Conservation (phyloP, 2,329 filamentous ascomycete species). For the Colletotrichum cordylinicola region DNA sequence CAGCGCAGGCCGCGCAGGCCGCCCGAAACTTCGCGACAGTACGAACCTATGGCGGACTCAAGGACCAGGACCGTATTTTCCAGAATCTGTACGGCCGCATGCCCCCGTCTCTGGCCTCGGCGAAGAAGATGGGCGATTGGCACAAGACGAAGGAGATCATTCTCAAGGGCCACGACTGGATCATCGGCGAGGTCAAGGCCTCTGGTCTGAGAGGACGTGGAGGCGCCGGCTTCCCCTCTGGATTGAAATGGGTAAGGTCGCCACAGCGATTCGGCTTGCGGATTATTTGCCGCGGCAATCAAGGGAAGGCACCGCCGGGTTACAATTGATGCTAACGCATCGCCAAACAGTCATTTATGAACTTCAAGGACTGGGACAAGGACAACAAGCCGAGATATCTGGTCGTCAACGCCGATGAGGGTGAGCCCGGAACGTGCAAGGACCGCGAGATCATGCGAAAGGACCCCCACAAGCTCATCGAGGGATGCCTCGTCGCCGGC, state of each 20-base stretch:
- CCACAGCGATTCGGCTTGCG: background rate
- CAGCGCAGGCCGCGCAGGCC: constrained; percentile 23
- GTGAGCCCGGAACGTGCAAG: constrained; percentile 98
- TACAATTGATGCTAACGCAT: background rate
- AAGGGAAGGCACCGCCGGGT: background rate
- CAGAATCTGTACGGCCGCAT: constrained; percentile 97
- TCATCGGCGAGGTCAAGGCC: constrained; percentile 96
- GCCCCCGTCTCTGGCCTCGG: constrained; percentile 88
- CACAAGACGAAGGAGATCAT: constrained; percentile 99
- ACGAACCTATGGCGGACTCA: constrained; percentile 82
- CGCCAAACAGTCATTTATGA: constrained; percentile 88
- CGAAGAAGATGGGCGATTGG: constrained; percentile 99
- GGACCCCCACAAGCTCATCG: constrained; percentile 98
- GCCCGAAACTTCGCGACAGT: constrained; percentile 72
- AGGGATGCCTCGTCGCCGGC: constrained; percentile 94
- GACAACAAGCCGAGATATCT: constrained; percentile 94
- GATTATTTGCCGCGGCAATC: constrained; percentile 3
- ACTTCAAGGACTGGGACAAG: constrained; percentile 99
- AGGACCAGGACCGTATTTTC: constrained; percentile 98
- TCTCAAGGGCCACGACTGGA: constrained; percentile 97
- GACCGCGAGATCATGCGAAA: constrained; percentile 99
- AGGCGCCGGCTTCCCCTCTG: constrained; percentile 96
- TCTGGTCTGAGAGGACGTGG: constrained; percentile 95
- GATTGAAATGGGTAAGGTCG: constrained; percentile 92
- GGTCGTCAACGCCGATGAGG: constrained; percentile 98